These are phyloP conservation scores for Trichoderma koningiopsis DNA, from an alignment of 2,329 filamentous ascomycete species.

Conservation along the genomic window DNA sequence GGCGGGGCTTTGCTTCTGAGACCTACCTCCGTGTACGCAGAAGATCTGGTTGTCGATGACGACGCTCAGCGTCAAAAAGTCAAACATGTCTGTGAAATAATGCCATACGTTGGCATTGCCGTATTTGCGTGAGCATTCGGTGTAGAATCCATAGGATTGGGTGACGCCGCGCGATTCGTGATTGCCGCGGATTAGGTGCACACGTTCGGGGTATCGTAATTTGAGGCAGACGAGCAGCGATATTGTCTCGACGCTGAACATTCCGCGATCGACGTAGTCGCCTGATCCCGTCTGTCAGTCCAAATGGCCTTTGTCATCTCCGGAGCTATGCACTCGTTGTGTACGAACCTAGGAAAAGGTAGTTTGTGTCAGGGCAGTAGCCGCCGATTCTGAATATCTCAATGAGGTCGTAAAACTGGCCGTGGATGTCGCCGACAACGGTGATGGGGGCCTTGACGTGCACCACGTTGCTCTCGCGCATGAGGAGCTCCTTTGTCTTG, in stretches of 20 bases:
- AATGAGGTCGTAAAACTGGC: slow-evolving; percentile 98
- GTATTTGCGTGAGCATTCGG: slow-evolving; percentile 96
- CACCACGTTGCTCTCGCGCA: slow-evolving; percentile 99
- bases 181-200: slow-evolving; percentile 95
- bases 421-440: slow-evolving; percentile 97
- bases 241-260: slow-evolving; percentile 99
- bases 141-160: slow-evolving; percentile 99
- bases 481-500: slow-evolving; percentile 97
- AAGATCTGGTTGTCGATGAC: slow-evolving; percentile 99
- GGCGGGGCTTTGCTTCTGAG: neutral
- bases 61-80: slow-evolving; percentile 93
- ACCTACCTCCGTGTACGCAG: slow-evolving; percentile 85
- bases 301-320: neutral
- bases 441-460: slow-evolving; percentile 95
- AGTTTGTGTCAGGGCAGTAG: slow-evolving; percentile 97
- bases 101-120: slow-evolving; percentile 99
- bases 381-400: slow-evolving; percentile 99
- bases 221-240: slow-evolving; percentile 97
- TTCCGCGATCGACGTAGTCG: slow-evolving; percentile 96
- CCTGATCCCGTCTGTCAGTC: slow-evolving; percentile 52
- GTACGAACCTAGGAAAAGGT: slow-evolving; percentile 82
- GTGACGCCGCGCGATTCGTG: slow-evolving; percentile 97
- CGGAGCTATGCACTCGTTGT: neutral
- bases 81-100: slow-evolving; percentile 99
- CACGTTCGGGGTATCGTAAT: slow-evolving; percentile 91